Percentiles rank a stretch among this genome's conserved stretches.
phyloP scores from a whole-genome alignment of 1,284 basidiomycete species.

The Cryptococcus wingfieldii region DNA sequence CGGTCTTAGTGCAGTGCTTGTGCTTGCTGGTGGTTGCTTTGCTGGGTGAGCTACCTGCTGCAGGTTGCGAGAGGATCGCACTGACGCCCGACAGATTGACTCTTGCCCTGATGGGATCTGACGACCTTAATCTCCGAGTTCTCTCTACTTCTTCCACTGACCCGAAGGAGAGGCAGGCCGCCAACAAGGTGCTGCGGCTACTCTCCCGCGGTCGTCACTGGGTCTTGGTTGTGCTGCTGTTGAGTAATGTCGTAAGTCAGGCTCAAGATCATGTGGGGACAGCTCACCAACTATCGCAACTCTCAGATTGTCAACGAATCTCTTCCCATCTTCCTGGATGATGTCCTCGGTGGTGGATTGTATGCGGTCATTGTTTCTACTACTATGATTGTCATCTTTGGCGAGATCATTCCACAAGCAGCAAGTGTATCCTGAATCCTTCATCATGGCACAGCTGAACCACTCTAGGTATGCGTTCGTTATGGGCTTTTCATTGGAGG shows the following conservation, averaged over 20 bases:
- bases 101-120: slow-evolving; percentile 89
- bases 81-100: slow-evolving; percentile 56
- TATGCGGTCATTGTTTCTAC: slow-evolving; percentile 78
- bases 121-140: slow-evolving; percentile 86
- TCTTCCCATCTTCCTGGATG: slow-evolving; percentile 83
- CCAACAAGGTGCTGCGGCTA: slow-evolving; percentile 69
- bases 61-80: background rate
- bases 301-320: slow-evolving; percentile 79
- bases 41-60: slow-evolving; percentile 62
- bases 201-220: slow-evolving; percentile 82
- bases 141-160: slow-evolving; percentile 75
- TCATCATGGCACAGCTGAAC: background rate
- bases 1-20: slow-evolving; percentile 60
- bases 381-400: slow-evolving; percentile 65
- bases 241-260: slow-evolving; percentile 73
- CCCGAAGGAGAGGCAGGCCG: slow-evolving; percentile 61
- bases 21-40: slow-evolving; percentile 76
- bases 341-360: slow-evolving; percentile 77
- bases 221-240: slow-evolving; percentile 82
- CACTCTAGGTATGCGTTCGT: slow-evolving; percentile 69
- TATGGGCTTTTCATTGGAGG: slow-evolving; percentile 90
- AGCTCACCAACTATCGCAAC: background rate
- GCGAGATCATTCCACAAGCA: slow-evolving; percentile 77
- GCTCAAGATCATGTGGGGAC: background rate
- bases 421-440: slow-evolving; percentile 31